Base-by-base conservation (phyloP, 768 basidiomycete genomes). In the Gymnopilus junonius region DNA sequence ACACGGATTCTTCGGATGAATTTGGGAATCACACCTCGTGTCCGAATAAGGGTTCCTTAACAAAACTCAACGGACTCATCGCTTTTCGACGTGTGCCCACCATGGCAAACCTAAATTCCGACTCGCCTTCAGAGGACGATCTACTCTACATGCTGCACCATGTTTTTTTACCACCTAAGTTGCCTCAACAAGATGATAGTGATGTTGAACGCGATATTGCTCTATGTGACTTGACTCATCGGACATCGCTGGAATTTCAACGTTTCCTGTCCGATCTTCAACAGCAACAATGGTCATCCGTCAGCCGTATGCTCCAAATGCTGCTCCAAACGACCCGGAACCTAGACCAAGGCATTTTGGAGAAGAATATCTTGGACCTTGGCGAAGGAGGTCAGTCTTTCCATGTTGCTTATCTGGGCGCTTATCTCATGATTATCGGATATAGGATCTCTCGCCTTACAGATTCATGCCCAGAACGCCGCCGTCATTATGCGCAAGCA, bases 391-490 rank as follows among this genome's bases (percentile, higher is more conserved):
- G 67, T 64, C 46, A 64, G 67, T 59, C 29, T 45, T 40, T 3
- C n/a, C 8, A 15, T 55, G 8, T 15, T 27, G 15, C 23, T 51
- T 40, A 48, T 34, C 32, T n/a, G n/a, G 37, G n/a, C 25, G 48
- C 55, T 48, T 29, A 50, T 50, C 42, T 42, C 21, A 39, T 42
- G 21, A 55, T 80, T 2, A 55, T 64, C 1, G 51, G 25, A 57
- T 42, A 20, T 48, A 85, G 85, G 78, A 55, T 68, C 75, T 8
- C 59, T 80, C 3, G 70, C 73, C 20, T 73, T 82, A 42, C 75
- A 74, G 4, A 74, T 87, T 32, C 73, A 71, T 23, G 75, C 77
- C 0, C 86, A 87, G 59, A 86, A 86, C 53, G 83, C 81, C 3
- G 82, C 76, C 10, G 58, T 86, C 3, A 68, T 85, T 11, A 64